Evolutionary conservation across 441 rosid species (phyloP).

Genomic region (Biscutella laevigata): DNA sequence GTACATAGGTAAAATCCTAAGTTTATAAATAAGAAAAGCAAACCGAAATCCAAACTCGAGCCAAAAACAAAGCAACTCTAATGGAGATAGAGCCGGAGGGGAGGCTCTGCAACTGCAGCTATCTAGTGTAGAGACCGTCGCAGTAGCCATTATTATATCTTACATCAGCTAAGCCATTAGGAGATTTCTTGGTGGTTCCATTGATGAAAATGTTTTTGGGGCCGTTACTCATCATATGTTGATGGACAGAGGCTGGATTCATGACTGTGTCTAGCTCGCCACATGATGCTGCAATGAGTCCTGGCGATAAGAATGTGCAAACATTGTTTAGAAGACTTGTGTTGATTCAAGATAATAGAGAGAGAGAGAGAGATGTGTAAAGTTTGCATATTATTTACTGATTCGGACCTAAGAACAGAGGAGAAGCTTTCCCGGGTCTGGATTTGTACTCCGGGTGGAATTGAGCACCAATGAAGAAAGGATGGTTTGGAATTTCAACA

Average conservation of each 20-base stretch:
- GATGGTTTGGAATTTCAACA: conserved; percentile 71
- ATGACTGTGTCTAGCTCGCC: conserved; percentile 47
- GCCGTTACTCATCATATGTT: conserved; percentile 27
- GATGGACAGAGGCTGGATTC: conserved; percentile 23
- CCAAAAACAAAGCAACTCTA: conserved; percentile 2
- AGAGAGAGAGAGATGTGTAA: too few species aligned
- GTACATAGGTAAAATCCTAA: conserved; percentile 14
- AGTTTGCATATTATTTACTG: not conserved
- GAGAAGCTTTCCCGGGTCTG: conserved; percentile 88
- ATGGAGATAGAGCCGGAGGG: not conserved
- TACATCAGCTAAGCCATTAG: conserved; percentile 42
- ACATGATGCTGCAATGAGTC: conserved; percentile 80
- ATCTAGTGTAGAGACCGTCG: conserved; percentile 51
- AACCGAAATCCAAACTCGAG: conserved; percentile 8
- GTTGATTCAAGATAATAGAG: not conserved
- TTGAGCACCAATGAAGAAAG: conserved; percentile 79
- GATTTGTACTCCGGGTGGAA: conserved; percentile 96
- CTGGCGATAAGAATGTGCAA: conserved; percentile 27
- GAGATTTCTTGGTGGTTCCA: conserved; percentile 43
- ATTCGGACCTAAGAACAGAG: conserved; percentile 59
- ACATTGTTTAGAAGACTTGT: not conserved
- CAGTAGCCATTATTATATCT: conserved; percentile 36
- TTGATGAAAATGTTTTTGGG: conserved; percentile 32
- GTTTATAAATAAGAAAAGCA: not conserved
- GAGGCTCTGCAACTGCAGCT: conserved; percentile 6